phyloP scores from a whole-genome alignment of 78 protist species.

The Bodo saltans region DNA sequence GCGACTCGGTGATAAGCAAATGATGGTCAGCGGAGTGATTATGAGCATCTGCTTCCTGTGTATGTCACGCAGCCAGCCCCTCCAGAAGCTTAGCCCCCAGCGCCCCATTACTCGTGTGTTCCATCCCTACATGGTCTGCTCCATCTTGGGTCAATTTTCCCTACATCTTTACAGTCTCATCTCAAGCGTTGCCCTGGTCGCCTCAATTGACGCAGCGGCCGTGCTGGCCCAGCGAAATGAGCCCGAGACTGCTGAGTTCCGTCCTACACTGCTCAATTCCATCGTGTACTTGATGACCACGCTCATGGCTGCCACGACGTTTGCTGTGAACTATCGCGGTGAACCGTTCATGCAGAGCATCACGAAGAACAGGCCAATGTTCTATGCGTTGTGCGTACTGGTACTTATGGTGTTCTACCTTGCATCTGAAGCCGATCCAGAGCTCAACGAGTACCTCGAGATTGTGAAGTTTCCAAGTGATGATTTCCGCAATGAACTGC shows the following conservation, averaged over 20 bases:
- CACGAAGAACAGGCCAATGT: not conserved
- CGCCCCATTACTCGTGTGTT: slow-evolving; percentile 73
- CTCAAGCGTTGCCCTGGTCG: not conserved
- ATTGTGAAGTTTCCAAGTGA: not conserved
- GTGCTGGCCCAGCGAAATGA: not conserved
- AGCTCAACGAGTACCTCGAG: slow-evolving; percentile 1
- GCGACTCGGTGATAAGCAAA: slow-evolving; percentile 86
- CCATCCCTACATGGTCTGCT: slow-evolving; percentile 57
- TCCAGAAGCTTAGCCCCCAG: slow-evolving; percentile 39
- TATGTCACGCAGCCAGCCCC: slow-evolving; percentile 71
- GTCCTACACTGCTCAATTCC: slow-evolving; percentile 70
- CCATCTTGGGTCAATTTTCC: slow-evolving; percentile 74
- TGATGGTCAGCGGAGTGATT: slow-evolving; percentile 66
- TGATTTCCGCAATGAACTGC: not conserved
- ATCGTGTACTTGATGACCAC: slow-evolving; percentile 65
- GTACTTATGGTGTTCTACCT: not conserved
- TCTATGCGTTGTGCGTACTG: not conserved
- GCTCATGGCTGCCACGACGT: slow-evolving; percentile 69
- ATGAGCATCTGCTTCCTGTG: slow-evolving; percentile 80
- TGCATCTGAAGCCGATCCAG: not conserved
- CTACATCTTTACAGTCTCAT: slow-evolving; percentile 66
- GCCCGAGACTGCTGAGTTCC: slow-evolving; percentile 49
- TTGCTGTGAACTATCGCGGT: slow-evolving; percentile 82
- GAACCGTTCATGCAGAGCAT: slow-evolving; percentile 37
- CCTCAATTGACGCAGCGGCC: not conserved